Base-by-base conservation (phyloP, 805 yeast genomes). In the Komagataella mondaviorum region DNA sequence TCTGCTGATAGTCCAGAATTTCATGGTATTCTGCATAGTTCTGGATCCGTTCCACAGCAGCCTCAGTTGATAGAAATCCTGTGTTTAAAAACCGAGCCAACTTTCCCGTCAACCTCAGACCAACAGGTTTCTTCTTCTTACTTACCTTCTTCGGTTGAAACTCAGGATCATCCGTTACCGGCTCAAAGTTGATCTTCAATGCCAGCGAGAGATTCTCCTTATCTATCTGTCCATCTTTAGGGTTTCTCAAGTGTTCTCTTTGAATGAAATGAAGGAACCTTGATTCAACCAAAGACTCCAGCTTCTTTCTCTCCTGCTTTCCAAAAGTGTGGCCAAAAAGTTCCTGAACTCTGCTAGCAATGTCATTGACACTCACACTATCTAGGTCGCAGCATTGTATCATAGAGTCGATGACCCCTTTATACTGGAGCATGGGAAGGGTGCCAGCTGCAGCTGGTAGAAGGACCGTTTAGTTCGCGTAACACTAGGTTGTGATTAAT, bases 281-380 rank as follows among this genome's bases (percentile, higher is more conserved):
- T 30, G 39, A 30, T 30, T 30, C 39, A 30, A 30, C 8, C 5
- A 30, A 30, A 10, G 39, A 30, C 47, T 68, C 75, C 54, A 76
- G 62, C 43, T 71, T 75, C 44, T 66, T 65, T 23, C 65, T 59
- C 22, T 61, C 57, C 54, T 56, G 50, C 51, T 56, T 49, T 22
- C 45, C 48, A 12, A 55, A 49, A 23, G 50, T 49, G n/a, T 36
- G 45, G n/a, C 50, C 39, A 30, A 30, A 30, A 14, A 30, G 39
- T 30, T 30, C 39, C 39, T 30, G 39, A 10, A 14, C 14, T 30
- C 39, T 30, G 8, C 39, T 30, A 30, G 39, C 39, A 30, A 30
- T 30, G 14, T 30, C 39, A 30, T 30, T 30, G 39, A 30, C 39
- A 10, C 39, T 30, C 14, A 30, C 39, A 8, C 39, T 30, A 14